phyloP scores from a whole-genome alignment of 495 filamentous ascomycete genomes.

The Peziza echinospora region DNA sequence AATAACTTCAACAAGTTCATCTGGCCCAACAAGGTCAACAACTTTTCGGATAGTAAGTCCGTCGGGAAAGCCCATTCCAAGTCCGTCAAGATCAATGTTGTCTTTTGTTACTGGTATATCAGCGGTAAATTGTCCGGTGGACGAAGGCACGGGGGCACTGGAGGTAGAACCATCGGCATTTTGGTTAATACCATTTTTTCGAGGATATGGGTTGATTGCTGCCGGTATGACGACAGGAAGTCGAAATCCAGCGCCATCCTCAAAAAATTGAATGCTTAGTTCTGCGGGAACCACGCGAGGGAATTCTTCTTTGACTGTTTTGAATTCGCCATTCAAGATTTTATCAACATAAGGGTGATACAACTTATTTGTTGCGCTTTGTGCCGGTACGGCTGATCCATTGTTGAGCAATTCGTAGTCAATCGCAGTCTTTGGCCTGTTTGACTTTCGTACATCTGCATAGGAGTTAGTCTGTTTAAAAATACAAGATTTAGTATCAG shows the following conservation, averaged over 20 bases:
- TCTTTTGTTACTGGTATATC: conserved; percentile 11
- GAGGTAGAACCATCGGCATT: not conserved
- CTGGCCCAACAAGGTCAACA: conserved; percentile 42
- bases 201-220: conserved; percentile 35
- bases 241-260: conserved; percentile 40
- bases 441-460: conserved; percentile 9
- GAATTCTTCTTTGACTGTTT: conserved; percentile 41
- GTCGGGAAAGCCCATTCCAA: conserved; percentile 56
- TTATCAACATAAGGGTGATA: conserved; percentile 55
- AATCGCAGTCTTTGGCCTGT: conserved; percentile 42
- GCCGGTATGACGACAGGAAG: conserved; percentile 54
- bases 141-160: not conserved
- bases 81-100: conserved; percentile 28
- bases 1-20: conserved; percentile 48
- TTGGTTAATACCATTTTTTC: not conserved
- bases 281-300: conserved; percentile 46
- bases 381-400: conserved; percentile 35
- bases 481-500: not conserved
- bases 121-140: not conserved
- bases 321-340: conserved; percentile 44
- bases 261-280: conserved; percentile 44
- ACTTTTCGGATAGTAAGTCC: conserved; percentile 45
- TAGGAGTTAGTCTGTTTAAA: not conserved
- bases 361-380: conserved; percentile 42
- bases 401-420: conserved; percentile 58